Percentiles rank a stretch among this genome's conserved stretches.
These are phyloP conservation scores for Bretschneidera sinensis DNA, from an alignment of 345 rosid species.

Conservation along the genomic window DNA sequence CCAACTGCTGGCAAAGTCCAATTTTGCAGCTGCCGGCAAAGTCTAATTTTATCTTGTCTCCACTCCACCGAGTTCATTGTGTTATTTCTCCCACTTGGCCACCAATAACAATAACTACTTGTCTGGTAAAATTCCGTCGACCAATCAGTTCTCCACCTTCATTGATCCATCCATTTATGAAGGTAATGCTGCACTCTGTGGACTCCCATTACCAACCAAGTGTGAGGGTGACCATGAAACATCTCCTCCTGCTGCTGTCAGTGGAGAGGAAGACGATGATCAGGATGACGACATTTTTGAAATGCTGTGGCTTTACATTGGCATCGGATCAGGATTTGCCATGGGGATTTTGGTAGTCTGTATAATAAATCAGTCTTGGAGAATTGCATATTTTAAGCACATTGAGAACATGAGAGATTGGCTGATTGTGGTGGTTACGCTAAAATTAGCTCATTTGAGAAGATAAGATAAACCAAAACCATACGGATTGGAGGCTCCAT, in stretches of 20 bases:
- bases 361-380: conserved; percentile 16
- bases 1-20: no score
- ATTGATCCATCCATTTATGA: conserved; percentile 22
- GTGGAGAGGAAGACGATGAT: background rate
- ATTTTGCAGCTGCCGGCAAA: no score
- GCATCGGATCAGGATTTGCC: conserved; percentile 6
- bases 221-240: background rate
- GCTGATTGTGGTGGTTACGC: background rate
- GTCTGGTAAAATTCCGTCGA: conserved; percentile 22
- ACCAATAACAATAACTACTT: no score
- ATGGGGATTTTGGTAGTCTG: conserved; percentile 17
- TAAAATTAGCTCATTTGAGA: background rate
- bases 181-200: conserved; percentile 20
- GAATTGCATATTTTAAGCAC: conserved; percentile 10
- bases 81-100: no score
- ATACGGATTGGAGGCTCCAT: background rate
- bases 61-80: no score
- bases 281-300: conserved; percentile 1
- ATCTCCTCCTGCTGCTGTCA: background rate
- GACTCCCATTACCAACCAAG: conserved; percentile 6
- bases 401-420: conserved; percentile 9
- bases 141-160: conserved; percentile 17
- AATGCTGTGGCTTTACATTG: background rate
- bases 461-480: background rate
- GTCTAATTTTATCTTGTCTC: no score